Percentiles rank a stretch among this genome's conserved stretches.
Evolutionary conservation across 306 rosid genomes (phyloP).

Genomic region (Pterocarpus macrocarpus): DNA sequence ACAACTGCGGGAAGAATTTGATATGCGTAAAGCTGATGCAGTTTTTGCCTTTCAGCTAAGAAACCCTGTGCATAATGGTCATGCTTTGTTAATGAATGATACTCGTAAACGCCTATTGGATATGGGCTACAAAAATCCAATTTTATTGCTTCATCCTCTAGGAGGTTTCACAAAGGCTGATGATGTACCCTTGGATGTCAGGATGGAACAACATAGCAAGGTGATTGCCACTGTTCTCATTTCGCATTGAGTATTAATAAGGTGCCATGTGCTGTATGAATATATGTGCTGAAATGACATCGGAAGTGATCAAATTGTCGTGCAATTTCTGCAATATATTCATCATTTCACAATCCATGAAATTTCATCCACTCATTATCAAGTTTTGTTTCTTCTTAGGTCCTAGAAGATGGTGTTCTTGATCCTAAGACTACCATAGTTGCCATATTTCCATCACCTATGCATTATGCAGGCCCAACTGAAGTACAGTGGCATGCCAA

Average conservation of each 20-base stretch:
- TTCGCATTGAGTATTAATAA: neutral
- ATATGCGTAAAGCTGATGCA: conserved; percentile 88
- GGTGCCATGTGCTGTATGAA: conserved; percentile 3
- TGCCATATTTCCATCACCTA: conserved; percentile 95
- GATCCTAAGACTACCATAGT: conserved; percentile 96
- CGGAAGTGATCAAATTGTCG: conserved; percentile 9
- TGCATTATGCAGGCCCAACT: conserved; percentile 99
- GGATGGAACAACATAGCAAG: conserved; percentile 99
- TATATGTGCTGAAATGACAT: conserved; percentile 18
- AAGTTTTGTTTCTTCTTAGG: conserved; percentile 61
- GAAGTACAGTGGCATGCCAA: conserved; percentile 99
- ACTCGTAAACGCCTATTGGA: conserved; percentile 84
- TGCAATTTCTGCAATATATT: conserved; percentile 7
- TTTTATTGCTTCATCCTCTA: conserved; percentile 92
- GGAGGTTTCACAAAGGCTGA: conserved; percentile 95
- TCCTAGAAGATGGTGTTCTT: conserved; percentile 92
- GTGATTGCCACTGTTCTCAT: conserved; percentile 52
- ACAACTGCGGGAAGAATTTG: conserved; percentile 90
- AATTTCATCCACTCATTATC: conserved; percentile 21
- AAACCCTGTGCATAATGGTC: conserved; percentile 97
- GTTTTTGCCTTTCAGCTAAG: conserved; percentile 96
- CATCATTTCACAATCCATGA: conserved; percentile 14
- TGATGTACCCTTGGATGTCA: conserved; percentile 96
- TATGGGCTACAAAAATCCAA: conserved; percentile 94
- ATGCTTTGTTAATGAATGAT: conserved; percentile 95